Base-by-base conservation (phyloP, 192 early-diverging fungal species). In the Spizellomyces sp. region DNA sequence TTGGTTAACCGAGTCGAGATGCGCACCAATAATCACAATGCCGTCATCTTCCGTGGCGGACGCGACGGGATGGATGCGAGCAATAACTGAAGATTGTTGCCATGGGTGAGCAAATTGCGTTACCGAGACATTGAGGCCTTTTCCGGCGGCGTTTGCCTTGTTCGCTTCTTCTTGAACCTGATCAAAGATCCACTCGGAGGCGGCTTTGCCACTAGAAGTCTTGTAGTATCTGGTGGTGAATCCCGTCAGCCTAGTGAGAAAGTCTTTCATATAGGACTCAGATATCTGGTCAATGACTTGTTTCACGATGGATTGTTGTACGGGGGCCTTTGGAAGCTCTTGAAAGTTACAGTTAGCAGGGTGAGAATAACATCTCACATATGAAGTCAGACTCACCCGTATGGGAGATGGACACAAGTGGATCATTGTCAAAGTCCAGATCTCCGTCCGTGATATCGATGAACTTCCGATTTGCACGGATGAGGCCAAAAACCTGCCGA, bases 211-310 rank as follows among this genome's bases (percentile, higher is more conserved):
- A 60, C 43, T 44, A 57, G 60, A 86, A 66, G 50, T 88, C 87
- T 68, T 92, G 91, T 83, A 99, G 80, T 97, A 97, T 14, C 96
- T 89, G 67, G 88, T 99, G 48, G 86, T 79, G 87, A 99, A 96
- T 21, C 75, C 80, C 5, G 94, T 94, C 69, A 98, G 93, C 10
- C 79, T 81, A 48, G 78, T 86, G 71, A 99, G 75, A 48, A 88
- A 88, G 17, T 83, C 68, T 54, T 88, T 79, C 84, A 96, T 92
- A 66, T 82, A 70, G 44, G 81, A 68, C 12, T 89, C 87, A 7
- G 87, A 89, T 61, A 98, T 82, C 22, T 75, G 70, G n/a, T 52
- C 74, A 59, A 91, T 77, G 15, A 91, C 84, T 8, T 79, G 75
- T 8, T 76, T 66, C 5, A 94, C 90, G 75, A 89, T 79, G n/a